Percentiles rank a stretch among this genome's conserved stretches.
Evolutionary conservation across 768 basidiomycete genomes (phyloP).

Genomic region (Rubroboletus pulcherrimus): DNA sequence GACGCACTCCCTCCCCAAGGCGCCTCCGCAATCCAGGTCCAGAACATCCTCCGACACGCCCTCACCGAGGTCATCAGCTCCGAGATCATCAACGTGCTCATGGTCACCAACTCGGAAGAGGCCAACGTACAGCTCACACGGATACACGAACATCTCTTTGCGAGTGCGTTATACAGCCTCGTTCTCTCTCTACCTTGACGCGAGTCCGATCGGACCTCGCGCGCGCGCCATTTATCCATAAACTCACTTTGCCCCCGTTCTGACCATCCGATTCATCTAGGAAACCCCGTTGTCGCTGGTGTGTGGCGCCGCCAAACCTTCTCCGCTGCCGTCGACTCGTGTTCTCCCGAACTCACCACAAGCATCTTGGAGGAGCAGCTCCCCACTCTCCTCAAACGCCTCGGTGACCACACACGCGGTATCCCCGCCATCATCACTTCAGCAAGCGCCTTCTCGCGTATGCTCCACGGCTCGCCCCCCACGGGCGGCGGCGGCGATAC

Average conservation of each 20-base stretch:
- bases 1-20: constrained; percentile 40
- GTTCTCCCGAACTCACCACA: constrained; percentile 65
- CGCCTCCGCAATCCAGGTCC: constrained; percentile 65
- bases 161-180: constrained; percentile 51
- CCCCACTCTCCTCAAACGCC: constrained; percentile 55
- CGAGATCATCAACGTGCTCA: constrained; percentile 80
- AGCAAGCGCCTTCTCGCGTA: constrained; percentile 78
- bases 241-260: background rate
- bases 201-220: background rate
- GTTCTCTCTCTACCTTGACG: background rate
- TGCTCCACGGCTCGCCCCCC: constrained; percentile 71
- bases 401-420: constrained; percentile 41
- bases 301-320: constrained; percentile 92
- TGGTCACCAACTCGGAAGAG: constrained; percentile 82
- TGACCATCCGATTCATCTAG: constrained; percentile 34
- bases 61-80: constrained; percentile 71
- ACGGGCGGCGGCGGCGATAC: constrained; percentile 49
- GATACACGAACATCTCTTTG: constrained; percentile 86
- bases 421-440: constrained; percentile 62
- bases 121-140: constrained; percentile 81
- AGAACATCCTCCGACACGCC: constrained; percentile 76
- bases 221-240: background rate
- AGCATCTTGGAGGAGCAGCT: constrained; percentile 70
- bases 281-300: constrained; percentile 82
- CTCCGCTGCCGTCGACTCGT: constrained; percentile 77